These are phyloP conservation scores for Dillenia turbinata DNA, from an alignment of 164 flowering plant species.

Conservation along the genomic window DNA sequence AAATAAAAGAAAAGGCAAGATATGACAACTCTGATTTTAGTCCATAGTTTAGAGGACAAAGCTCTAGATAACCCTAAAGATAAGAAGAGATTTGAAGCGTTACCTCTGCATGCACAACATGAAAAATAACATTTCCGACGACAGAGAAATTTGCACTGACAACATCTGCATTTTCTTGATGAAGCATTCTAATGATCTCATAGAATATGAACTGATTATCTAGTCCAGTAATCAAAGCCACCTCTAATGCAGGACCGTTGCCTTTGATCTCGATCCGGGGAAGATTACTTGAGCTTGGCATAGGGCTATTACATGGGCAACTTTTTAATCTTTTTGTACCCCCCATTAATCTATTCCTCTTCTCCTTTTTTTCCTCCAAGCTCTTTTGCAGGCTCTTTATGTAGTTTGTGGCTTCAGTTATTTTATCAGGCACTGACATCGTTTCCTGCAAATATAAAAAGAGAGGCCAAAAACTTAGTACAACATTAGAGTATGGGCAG, in stretches of 20 bases:
- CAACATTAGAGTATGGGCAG: too few species aligned
- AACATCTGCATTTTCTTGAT: slow-evolving; percentile 13
- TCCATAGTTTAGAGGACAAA: too few species aligned
- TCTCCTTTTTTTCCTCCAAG: slow-evolving; percentile 16
- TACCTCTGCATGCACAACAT: slow-evolving; percentile 6
- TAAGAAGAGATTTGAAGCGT: neutral
- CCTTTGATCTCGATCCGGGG: neutral
- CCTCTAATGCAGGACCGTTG: neutral
- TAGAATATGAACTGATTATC: slow-evolving; percentile 3
- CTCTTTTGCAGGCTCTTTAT: slow-evolving; percentile 19
- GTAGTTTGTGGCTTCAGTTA: slow-evolving; percentile 26
- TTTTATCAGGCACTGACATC: slow-evolving; percentile 20
- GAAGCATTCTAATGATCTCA: slow-evolving; percentile 8
- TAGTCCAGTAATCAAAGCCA: neutral
- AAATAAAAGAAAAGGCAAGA: too few species aligned
- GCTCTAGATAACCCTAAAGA: too few species aligned
- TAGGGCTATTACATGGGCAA: neutral
- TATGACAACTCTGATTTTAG: too few species aligned
- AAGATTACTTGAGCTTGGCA: neutral
- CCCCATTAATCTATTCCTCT: slow-evolving; percentile 16
- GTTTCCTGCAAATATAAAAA: slow-evolving; percentile 17
- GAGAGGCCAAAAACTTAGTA: too few species aligned
- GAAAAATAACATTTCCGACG: slow-evolving; percentile 1
- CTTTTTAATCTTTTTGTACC: slow-evolving; percentile 2
- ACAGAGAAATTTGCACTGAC: neutral